Evolutionary conservation across 306 rosid species (phyloP), one percentile per base, ranked within the genome.

Genomic region (Lagenaria siceraria): DNA sequence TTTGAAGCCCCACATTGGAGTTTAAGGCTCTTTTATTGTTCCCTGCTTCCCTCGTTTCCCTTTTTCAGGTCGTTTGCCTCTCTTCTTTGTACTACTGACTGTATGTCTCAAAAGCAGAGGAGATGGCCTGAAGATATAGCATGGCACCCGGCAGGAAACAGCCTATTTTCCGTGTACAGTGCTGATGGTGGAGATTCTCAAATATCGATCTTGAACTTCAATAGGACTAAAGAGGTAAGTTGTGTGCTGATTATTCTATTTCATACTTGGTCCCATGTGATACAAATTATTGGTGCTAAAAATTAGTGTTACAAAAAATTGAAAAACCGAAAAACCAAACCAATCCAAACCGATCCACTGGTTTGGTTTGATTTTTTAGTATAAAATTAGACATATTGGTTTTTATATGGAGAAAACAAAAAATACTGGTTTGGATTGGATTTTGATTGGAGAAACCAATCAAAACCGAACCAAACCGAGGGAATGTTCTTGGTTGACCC

Each of bases 61-160:
- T 42, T 70, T 80, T 81, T 83, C 85, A 94, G 98, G 82, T 83
- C 90, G 49, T 83, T 87, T 81, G 97, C 92, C 78, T 90, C 98
- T 77, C 81, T 84, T 62, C 93, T 90, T 84, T 86, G 91, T 83
- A 31, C 85, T 77, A 73, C 89, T 29, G 89, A 94, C 77, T 90
- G 97, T 76, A 52, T 61, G 74, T 88, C 98, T 70, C 81, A 81
- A 72, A 85, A 90, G 64, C 90, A 86, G 51, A 86, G 97, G 85
- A 91, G 96, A 85, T 94, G 97, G 97, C 93, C 98, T 2, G 98
- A 94, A 86, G 97, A 89, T 84, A 77, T 94, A 74, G 84, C 86
- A 40, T 94, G 98, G 98, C 98, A 94, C 61, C 98, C 97, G 3
- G 88, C 87, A 29, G 96, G 97, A 75, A 82, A 82, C 80, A 79